Conservation (phyloP, 805 yeast genomes). For the Ascoidea tarda region DNA sequence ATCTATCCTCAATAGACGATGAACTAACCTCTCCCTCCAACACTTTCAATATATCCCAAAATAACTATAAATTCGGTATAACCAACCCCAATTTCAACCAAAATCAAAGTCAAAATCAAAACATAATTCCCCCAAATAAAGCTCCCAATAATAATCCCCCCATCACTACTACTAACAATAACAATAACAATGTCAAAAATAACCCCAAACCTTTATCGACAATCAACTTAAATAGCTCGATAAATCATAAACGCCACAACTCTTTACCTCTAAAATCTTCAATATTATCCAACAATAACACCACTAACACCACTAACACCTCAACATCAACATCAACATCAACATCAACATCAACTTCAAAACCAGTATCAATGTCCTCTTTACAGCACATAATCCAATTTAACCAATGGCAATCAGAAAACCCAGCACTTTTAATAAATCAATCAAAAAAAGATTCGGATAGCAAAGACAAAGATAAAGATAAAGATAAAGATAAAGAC, state of each 20-base stretch:
- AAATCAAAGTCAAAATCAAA: no score
- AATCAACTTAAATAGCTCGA: no score
- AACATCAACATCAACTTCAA: not conserved
- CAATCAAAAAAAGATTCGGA: not conserved
- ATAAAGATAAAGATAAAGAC: not conserved
- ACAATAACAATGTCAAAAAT: conserved; percentile 4
- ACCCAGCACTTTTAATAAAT: conserved; percentile 7
- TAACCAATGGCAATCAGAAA: conserved; percentile 42
- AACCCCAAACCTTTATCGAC: no score
- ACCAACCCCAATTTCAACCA: not conserved
- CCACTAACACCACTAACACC: conserved; percentile 12
- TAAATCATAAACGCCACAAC: not conserved
- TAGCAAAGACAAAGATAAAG: not conserved
- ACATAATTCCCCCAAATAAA: conserved; percentile 2
- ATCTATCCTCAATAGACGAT: conserved; percentile 4
- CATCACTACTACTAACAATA: conserved; percentile 9
- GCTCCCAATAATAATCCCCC: conserved; percentile 6
- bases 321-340: conserved; percentile 12
- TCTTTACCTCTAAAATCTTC: not conserved
- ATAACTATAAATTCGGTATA: not conserved
- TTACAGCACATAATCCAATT: conserved; percentile 39
- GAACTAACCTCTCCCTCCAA: conserved; percentile 9
- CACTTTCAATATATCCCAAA: not conserved
- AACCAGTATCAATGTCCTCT: conserved; percentile 7
- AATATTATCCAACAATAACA: conserved; percentile 9